Percentiles rank a stretch among this genome's conserved stretches.
Evolutionary conservation across 73 alveolate species (phyloP).

Genomic region (Diophrys appendiculata): DNA sequence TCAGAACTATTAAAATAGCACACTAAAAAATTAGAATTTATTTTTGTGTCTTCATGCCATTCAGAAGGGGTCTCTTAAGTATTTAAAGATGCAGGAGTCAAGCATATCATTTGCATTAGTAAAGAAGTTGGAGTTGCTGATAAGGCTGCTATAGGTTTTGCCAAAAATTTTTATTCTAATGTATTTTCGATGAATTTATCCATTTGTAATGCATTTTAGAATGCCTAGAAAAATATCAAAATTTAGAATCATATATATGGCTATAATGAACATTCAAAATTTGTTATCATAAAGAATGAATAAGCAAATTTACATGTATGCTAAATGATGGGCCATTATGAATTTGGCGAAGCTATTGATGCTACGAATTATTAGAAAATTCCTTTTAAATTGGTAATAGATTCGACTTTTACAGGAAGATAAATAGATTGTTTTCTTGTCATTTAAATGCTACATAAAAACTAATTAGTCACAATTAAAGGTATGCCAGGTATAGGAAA

Average conservation of each 20-base stretch:
- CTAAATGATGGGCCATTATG: background rate
- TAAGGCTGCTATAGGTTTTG: background rate
- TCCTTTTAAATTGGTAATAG: too few species aligned
- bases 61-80: constrained; percentile 6
- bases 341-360: background rate
- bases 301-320: background rate
- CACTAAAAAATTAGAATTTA: background rate
- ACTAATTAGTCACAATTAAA: constrained; percentile 38
- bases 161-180: background rate
- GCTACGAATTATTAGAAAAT: too few species aligned
- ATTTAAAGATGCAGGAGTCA: constrained; percentile 1
- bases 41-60: constrained; percentile 1
- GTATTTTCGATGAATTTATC: background rate
- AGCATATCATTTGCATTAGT: constrained; percentile 1
- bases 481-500: constrained; percentile 64
- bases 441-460: too few species aligned
- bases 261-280: background rate
- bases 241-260: background rate
- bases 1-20: background rate
- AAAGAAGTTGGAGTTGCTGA: background rate
- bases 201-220: background rate
- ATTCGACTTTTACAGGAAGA: constrained; percentile 2
- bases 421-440: background rate
- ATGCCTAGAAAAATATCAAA: background rate
- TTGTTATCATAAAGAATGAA: background rate